Base-by-base conservation (phyloP, 257 asterid species). In the Apocynum venetum region DNA sequence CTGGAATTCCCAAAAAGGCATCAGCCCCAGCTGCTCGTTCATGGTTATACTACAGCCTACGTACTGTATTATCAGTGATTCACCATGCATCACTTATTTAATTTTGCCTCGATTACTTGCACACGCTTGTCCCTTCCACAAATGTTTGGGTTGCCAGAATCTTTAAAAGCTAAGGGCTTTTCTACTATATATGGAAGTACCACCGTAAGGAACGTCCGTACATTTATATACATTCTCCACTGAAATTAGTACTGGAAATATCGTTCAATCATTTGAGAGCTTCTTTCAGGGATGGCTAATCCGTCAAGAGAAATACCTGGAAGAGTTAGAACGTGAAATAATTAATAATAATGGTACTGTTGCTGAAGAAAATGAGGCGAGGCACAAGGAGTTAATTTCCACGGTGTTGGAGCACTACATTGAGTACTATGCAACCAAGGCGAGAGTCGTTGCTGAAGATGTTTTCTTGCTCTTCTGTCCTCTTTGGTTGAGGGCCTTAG, bases 381-480 rank as follows among this genome's bases (percentile, higher is more conserved):
- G 52, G 8, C 60, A 74, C 38, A 75, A 38, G 17, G 82, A 80
- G 53, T 85, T 82, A 19, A 76, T 25, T 25, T 25, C 31, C 31
- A 25, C 31, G 31, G 47, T 44, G 47, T 44, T 77, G 63, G 78
- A 17, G 38, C 92, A 84, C 19, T 86, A 79, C 46, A 20, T 25
- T 0, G 70, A 74, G 2, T 88, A 88, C 74, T 81, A 56, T 36
- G 74, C 44, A 12, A 85, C 87, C 52, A 84, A 79, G 78, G 70
- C 74, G 10, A 82, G 77, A 59, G 44, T 77, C 43, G 73, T 59
- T 1, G 55, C 43, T 8, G 83, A 86, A 14, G 59, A 85, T n/a
- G 89, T 83, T 51, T 86, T 86, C 60, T 38, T 83, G 4, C 83
- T 83, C 31, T 65, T 85, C 3, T 3, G 67, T 2, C 88, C 90